These are phyloP conservation scores for Phytophthora aleatoria DNA, from an alignment of 352 stramenopile species.

Conservation along the genomic window DNA sequence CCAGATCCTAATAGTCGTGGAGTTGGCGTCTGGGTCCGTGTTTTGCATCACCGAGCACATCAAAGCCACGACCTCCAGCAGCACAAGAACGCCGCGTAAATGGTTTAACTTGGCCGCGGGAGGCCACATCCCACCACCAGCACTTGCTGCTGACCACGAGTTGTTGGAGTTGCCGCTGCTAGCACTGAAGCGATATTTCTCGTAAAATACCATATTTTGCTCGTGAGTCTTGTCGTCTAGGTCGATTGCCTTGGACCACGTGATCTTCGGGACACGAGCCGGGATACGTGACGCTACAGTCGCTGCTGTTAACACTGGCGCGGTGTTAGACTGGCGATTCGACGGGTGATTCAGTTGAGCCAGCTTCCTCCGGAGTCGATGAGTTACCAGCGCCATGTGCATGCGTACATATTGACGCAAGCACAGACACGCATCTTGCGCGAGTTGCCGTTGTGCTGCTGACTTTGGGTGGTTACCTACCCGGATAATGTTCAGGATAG, in stretches of 20 bases:
- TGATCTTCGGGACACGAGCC: conserved; percentile 73
- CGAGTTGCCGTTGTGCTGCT: conserved; percentile 75
- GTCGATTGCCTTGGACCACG: conserved; percentile 77
- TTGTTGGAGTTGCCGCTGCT: conserved; percentile 42
- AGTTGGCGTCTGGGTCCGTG: conserved; percentile 56
- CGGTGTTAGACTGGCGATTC: conserved; percentile 43
- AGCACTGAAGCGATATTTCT: conserved; percentile 84
- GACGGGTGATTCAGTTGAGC: conserved; percentile 63
- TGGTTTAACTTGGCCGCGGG: conserved; percentile 77
- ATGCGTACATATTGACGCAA: conserved; percentile 85
- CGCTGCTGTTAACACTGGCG: conserved; percentile 54
- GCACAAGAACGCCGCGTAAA: conserved; percentile 73
- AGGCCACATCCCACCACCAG: conserved; percentile 69
- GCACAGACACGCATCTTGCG: conserved; percentile 84
- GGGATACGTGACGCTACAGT: conserved; percentile 61
- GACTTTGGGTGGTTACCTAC: conserved; percentile 80
- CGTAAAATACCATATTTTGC: conserved; percentile 83
- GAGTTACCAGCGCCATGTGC: conserved; percentile 75
- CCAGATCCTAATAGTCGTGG: conserved; percentile 64
- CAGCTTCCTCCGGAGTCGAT: conserved; percentile 68
- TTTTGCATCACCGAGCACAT: conserved; percentile 69
- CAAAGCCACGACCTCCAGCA: conserved; percentile 77
- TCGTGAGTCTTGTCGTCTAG: conserved; percentile 88
- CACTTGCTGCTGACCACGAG: conserved; percentile 62
- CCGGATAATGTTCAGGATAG: conserved; percentile 84